These are phyloP conservation scores for Boletus smithii DNA, from an alignment of 1,284 basidiomycete species.

Conservation along the genomic window DNA sequence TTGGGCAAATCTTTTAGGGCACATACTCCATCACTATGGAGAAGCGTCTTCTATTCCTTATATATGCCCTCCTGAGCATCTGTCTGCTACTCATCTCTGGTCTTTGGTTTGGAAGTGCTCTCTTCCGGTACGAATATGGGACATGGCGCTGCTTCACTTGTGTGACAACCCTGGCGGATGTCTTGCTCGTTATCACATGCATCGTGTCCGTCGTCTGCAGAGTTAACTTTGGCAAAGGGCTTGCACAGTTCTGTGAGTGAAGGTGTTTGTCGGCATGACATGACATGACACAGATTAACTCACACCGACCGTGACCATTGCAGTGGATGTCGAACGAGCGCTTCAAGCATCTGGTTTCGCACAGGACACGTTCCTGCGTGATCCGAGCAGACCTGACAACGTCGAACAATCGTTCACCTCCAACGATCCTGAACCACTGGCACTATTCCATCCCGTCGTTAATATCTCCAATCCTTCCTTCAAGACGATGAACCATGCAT, in stretches of 20 bases:
- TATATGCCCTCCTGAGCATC: slow-evolving; percentile 43
- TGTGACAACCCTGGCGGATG: slow-evolving; percentile 40
- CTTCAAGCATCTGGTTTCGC: slow-evolving; percentile 20
- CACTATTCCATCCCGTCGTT: neutral
- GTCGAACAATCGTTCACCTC: neutral
- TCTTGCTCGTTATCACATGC: slow-evolving; percentile 39
- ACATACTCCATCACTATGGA: slow-evolving; percentile 49
- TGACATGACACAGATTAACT: neutral
- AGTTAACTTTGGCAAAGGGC: slow-evolving; percentile 49
- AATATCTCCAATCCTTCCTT: neutral
- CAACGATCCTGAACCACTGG: neutral
- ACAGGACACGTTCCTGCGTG: slow-evolving; percentile 15
- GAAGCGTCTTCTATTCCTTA: slow-evolving; percentile 38
- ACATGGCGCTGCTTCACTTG: slow-evolving; percentile 52
- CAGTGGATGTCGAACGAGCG: slow-evolving; percentile 19
- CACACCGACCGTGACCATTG: neutral
- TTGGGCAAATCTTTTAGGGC: slow-evolving; percentile 36
- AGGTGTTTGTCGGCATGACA: too few species aligned
- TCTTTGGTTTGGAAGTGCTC: slow-evolving; percentile 43
- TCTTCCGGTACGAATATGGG: slow-evolving; percentile 47
- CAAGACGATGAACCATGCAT: neutral
- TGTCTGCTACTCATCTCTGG: slow-evolving; percentile 41
- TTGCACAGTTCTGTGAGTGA: slow-evolving; percentile 45
- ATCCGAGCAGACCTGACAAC: neutral
- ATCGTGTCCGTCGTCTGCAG: slow-evolving; percentile 45